Conservation (phyloP, 2,329 filamentous ascomycete genomes). For the Venturia nashicola region DNA sequence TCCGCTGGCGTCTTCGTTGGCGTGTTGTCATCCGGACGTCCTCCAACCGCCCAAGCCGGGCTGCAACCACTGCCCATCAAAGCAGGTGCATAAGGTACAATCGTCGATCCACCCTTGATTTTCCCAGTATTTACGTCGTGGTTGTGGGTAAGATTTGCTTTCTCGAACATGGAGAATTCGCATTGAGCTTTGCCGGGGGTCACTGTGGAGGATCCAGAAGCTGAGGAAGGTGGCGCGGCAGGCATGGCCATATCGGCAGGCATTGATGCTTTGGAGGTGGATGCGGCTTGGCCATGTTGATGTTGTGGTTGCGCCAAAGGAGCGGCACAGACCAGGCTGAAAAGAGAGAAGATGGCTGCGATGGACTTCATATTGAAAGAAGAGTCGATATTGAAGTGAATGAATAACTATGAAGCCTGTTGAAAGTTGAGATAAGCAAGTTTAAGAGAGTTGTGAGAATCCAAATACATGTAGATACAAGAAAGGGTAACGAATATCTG, state of each 20-base stretch:
- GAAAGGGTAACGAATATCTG: no score
- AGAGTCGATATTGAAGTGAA: not conserved
- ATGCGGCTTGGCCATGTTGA: not conserved
- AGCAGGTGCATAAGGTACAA: not conserved
- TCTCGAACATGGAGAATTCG: not conserved
- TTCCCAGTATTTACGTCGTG: slow-evolving; percentile 6
- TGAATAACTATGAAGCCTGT: not conserved
- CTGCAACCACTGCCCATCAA: not conserved
- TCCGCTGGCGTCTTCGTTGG: not conserved
- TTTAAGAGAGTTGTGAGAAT: not conserved
- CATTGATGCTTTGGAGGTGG: not conserved
- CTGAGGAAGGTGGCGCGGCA: not conserved
- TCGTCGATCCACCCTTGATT: not conserved
- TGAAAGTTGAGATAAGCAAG: no score
- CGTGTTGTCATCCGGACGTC: not conserved
- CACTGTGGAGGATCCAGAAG: not conserved
- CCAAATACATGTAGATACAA: not conserved
- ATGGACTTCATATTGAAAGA: not conserved
- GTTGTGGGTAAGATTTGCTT: not conserved
- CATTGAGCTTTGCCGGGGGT: not conserved
- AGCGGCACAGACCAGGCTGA: not conserved
- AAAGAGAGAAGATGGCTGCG: not conserved
- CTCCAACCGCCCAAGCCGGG: not conserved
- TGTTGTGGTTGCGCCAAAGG: not conserved
- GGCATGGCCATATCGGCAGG: not conserved